Evolutionary conservation across 2,329 filamentous ascomycete species (phyloP).

Genomic region (Zymoseptoria brevis): DNA sequence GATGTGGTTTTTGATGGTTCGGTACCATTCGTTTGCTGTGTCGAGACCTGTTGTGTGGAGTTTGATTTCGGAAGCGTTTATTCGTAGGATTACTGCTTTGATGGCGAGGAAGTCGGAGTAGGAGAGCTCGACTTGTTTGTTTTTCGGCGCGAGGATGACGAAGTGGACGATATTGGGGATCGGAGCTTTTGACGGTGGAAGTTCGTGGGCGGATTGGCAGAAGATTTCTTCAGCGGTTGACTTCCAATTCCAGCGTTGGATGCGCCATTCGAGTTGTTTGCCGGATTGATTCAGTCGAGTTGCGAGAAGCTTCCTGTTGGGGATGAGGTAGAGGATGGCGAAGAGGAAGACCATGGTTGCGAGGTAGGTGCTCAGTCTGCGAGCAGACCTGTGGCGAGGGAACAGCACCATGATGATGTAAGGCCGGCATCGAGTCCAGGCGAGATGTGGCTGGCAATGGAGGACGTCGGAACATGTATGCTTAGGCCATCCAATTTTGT

Average conservation of each 20-base stretch:
- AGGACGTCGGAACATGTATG: too few relatives aligned
- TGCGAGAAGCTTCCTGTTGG: not conserved
- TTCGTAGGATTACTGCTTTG: slow-evolving; percentile 10
- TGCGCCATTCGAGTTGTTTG: not conserved
- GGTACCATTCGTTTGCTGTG: not conserved
- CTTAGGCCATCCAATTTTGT: not conserved
- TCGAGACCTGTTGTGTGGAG: slow-evolving; percentile 6
- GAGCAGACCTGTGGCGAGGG: not conserved
- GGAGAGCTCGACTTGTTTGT: slow-evolving; percentile 5
- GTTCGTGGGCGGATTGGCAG: slow-evolving; percentile 2
- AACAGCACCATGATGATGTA: not conserved
- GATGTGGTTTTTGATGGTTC: slow-evolving; percentile 2
- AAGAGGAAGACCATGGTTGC: not conserved
- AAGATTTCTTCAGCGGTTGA: slow-evolving; percentile 1
- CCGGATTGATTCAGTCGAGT: not conserved
- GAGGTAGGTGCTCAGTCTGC: not conserved
- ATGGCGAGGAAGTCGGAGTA: slow-evolving; percentile 11
- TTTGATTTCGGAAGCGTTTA: slow-evolving; percentile 6
- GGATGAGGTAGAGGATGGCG: not conserved
- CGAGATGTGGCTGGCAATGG: too few relatives aligned
- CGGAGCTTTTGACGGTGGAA: not conserved
- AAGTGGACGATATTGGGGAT: slow-evolving; percentile 11
- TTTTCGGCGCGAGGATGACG: slow-evolving; percentile 7
- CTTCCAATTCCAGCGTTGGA: not conserved
- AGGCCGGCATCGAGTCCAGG: not conserved